phyloP scores from a whole-genome alignment of 495 filamentous ascomycete genomes.

The Neurospora sp. region DNA sequence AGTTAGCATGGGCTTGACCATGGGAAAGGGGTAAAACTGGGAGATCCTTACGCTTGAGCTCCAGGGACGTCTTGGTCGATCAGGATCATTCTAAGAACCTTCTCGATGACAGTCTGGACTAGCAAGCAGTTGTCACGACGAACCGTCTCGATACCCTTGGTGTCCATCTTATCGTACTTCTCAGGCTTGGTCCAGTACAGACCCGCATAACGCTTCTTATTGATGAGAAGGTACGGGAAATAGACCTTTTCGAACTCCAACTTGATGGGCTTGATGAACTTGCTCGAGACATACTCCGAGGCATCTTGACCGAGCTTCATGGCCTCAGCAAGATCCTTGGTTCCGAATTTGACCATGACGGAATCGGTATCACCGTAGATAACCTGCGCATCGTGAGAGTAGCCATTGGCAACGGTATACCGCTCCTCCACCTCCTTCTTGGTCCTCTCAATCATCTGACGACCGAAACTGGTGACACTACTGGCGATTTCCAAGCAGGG shows the following conservation, averaged over 20 bases:
- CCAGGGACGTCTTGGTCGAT: slow-evolving; percentile 84
- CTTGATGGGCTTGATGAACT: slow-evolving; percentile 94
- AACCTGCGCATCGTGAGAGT: slow-evolving; percentile 85
- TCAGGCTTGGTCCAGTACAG: slow-evolving; percentile 91
- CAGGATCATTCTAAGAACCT: slow-evolving; percentile 85
- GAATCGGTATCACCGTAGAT: slow-evolving; percentile 99
- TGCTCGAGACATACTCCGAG: slow-evolving; percentile 72
- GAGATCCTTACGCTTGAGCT: slow-evolving; percentile 72
- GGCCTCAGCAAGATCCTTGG: slow-evolving; percentile 66
- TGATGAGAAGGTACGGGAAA: slow-evolving; percentile 96
- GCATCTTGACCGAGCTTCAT: slow-evolving; percentile 96
- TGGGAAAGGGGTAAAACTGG: not conserved
- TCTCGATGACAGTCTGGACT: slow-evolving; percentile 96
- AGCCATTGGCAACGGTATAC: slow-evolving; percentile 90
- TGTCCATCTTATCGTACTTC: slow-evolving; percentile 99
- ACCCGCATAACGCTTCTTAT: slow-evolving; percentile 98
- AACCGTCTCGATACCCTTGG: slow-evolving; percentile 98
- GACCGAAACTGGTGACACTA: slow-evolving; percentile 89
- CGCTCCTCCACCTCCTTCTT: slow-evolving; percentile 82
- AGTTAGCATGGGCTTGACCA: slow-evolving; percentile 9
- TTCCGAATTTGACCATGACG: slow-evolving; percentile 99
- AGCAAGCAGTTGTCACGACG: slow-evolving; percentile 91
- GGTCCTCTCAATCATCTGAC: slow-evolving; percentile 97
- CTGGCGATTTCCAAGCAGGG: slow-evolving; percentile 93
- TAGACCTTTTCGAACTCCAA: slow-evolving; percentile 99